Evolutionary conservation across 176 grass and related monocot genomes (phyloP).

Genomic region (Carex scoparia): DNA sequence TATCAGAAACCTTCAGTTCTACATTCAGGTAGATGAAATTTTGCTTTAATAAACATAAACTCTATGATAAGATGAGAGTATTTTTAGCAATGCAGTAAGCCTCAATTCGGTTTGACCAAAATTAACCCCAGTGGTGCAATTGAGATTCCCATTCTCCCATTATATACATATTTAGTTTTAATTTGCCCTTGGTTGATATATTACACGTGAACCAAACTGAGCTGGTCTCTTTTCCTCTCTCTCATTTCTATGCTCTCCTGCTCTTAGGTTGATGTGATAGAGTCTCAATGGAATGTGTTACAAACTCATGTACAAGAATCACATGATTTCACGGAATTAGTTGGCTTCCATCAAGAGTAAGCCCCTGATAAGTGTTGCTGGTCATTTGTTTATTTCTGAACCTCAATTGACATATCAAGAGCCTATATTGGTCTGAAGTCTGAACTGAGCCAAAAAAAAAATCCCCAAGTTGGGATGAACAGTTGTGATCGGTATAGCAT

Average conservation of each 20-base stretch:
- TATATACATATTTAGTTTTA: neutral
- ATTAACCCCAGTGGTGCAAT: neutral
- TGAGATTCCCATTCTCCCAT: neutral
- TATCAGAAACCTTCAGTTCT: constrained; percentile 96
- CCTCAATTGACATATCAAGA: neutral
- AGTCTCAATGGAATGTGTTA: constrained; percentile 97
- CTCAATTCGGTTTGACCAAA: neutral
- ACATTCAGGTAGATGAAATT: constrained; percentile 66
- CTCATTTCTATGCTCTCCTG: neutral
- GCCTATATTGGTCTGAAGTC: neutral
- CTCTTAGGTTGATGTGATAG: constrained; percentile 94
- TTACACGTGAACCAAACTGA: neutral
- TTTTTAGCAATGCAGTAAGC: neutral
- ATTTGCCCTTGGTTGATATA: neutral
- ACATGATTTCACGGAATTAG: constrained; percentile 98
- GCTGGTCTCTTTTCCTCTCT: neutral
- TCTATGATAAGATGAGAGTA: neutral
- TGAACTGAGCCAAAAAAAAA: neutral
- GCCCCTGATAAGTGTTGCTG: constrained; percentile 16
- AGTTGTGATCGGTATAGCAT: neutral
- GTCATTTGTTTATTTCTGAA: constrained; percentile 8
- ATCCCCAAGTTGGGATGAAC: neutral
- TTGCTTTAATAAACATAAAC: neutral
- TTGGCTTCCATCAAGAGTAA: constrained; percentile 98
- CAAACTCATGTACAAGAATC: constrained; percentile 95